Evolutionary conservation across 176 grass and related monocot genomes (phyloP).

Genomic region (Carex myosuroides): DNA sequence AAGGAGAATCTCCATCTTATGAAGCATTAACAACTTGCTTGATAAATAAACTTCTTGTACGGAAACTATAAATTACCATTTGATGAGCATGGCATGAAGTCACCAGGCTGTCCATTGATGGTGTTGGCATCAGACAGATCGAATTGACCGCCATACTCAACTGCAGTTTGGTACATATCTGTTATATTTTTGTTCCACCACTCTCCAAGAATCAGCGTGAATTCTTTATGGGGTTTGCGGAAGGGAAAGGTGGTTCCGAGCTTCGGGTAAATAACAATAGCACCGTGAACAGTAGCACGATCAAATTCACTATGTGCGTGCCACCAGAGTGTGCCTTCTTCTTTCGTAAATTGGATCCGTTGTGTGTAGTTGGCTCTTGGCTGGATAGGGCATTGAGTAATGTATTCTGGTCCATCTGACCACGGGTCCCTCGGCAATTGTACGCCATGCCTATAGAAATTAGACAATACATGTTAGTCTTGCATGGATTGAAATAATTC

Average conservation of each 20-base stretch:
- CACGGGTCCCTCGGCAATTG: conserved; percentile 46
- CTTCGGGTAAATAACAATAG: no score
- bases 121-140: conserved; percentile 40
- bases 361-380: conserved; percentile 45
- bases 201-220: conserved; percentile 52
- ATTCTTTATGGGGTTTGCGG: background rate
- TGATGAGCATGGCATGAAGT: background rate
- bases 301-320: no score
- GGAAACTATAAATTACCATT: background rate
- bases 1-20: no score
- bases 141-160: conserved; percentile 30
- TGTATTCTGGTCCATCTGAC: conserved; percentile 48
- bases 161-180: conserved; percentile 31
- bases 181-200: conserved; percentile 51
- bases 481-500: no score
- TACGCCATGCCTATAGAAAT: conserved; percentile 40
- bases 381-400: conserved; percentile 50
- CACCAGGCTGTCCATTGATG: conserved; percentile 40
- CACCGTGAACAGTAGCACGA: no score
- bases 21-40: no score
- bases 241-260: no score
- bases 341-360: conserved; percentile 17
- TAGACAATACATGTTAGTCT: background rate
- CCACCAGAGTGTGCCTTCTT: no score
- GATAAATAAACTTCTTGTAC: background rate